Evolutionary conservation across 352 stramenopile species (phyloP).

Genomic region (Globisporangium paddicum): DNA sequence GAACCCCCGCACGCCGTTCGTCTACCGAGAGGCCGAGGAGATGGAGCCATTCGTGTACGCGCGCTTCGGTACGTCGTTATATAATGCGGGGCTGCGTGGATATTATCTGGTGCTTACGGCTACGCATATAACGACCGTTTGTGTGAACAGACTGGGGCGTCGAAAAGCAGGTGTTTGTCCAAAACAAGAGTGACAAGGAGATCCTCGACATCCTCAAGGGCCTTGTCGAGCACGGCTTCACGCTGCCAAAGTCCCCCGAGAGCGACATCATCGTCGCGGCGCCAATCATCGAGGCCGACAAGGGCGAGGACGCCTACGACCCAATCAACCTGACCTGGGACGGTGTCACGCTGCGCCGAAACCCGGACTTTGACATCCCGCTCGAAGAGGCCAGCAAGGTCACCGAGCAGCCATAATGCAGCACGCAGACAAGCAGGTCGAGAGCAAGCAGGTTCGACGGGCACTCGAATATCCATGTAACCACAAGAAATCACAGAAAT

Average conservation of each 20-base stretch:
- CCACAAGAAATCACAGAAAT: constrained; percentile 11
- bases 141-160: constrained; percentile 64
- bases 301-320: constrained; percentile 70
- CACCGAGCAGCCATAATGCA: constrained; percentile 5
- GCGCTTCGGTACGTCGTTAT: constrained; percentile 47
- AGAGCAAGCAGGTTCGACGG: constrained; percentile 1
- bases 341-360: constrained; percentile 69
- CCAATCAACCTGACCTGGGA: constrained; percentile 85
- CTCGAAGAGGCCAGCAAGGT: constrained; percentile 64
- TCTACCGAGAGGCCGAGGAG: constrained; percentile 85
- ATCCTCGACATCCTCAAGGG: constrained; percentile 68
- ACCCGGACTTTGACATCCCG: constrained; percentile 80
- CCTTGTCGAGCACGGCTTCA: constrained; percentile 68
- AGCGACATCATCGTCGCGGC: constrained; percentile 71
- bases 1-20: constrained; percentile 76
- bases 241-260: constrained; percentile 81
- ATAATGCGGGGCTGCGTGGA: not conserved
- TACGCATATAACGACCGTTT: too few relatives aligned
- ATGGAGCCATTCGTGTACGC: constrained; percentile 88
- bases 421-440: not conserved
- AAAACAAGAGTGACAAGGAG: constrained; percentile 84
- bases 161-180: constrained; percentile 78
- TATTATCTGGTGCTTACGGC: too few relatives aligned
- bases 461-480: constrained; percentile 9
- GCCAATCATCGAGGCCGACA: constrained; percentile 66